Conservation (phyloP, 2,329 filamentous ascomycete species). For the Colletotrichum tofieldiae region DNA sequence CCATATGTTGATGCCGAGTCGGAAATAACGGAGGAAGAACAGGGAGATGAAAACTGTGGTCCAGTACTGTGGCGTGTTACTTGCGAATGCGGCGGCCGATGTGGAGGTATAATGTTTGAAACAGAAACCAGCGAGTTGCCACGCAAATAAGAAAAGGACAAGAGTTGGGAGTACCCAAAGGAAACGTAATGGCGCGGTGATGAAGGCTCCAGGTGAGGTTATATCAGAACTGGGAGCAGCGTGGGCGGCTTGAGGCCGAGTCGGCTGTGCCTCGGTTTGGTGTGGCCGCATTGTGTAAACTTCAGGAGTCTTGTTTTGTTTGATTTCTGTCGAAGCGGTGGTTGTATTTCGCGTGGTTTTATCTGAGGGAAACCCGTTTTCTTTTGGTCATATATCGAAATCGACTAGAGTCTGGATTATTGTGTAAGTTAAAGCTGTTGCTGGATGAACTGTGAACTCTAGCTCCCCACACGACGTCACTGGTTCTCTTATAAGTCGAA, state of each 20-base stretch:
- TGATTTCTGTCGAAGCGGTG: neutral
- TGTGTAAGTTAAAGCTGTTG: neutral
- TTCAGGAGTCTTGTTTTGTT: neutral
- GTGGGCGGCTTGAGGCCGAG: neutral
- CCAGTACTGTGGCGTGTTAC: conserved; percentile 5
- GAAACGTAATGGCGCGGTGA: neutral
- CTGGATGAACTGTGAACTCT: neutral
- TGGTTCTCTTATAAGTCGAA: neutral
- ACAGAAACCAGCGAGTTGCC: no score
- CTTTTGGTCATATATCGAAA: neutral
- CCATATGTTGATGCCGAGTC: conserved; percentile 14
- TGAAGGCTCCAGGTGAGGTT: no score
- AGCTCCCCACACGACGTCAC: no score
- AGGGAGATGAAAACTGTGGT: neutral
- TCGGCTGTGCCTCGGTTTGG: neutral
- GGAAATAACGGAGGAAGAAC: conserved; percentile 24
- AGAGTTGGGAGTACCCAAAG: neutral
- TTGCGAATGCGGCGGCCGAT: neutral
- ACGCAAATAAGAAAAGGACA: neutral
- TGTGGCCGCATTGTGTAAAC: neutral
- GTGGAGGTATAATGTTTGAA: neutral
- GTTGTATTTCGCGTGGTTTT: no score
- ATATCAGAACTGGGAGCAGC: no score
- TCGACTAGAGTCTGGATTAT: neutral
- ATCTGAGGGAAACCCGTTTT: neutral